Base-by-base conservation (phyloP, 2,329 filamentous ascomycete genomes). In the Trichoderma lentiforme region DNA sequence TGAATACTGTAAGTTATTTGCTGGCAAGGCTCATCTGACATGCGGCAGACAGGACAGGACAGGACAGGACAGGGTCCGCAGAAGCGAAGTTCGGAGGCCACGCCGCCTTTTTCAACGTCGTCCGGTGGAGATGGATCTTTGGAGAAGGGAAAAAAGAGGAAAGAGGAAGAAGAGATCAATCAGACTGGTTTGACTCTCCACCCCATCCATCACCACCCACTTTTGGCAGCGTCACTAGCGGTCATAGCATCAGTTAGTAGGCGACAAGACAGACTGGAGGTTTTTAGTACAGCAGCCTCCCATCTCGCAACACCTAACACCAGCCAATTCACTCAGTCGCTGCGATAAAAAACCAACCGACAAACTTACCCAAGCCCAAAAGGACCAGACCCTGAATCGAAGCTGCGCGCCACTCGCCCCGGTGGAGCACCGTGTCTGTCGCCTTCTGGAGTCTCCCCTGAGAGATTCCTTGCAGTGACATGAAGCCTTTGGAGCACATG, bases 301-400 rank as follows among this genome's bases (percentile, higher is more conserved):
- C 18, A 51, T 21, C 47, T 53, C 47, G n/a, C 47, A 21, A 53
- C 9, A 47, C 36, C 36, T 14, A 39, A 39, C 14, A n/a, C 39
- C 15, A 11, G 11, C 47, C 47, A 53, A 53, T 53, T 53, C 47
- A 24, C 47, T 36, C 34, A 14, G 4, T 53, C 47, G 5, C 47
- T 24, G 9, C n/a, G 36, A 39, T 43, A n/a, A 43, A 12, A 12
- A 53, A 12, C 21, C 11, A 21, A 21, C 47, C n/a, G 11, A 53
- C n/a, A 24, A 36, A 36, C 47, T 53, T 53, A 53, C 43, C 47
- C 39, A 43, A 43, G 15, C 15, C 39, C 7, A 43, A 39, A 39
- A 60, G 12, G 28, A 30, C 65, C 15, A 53, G 69, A 71, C 69
- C 69, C 69, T 71, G 70, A 71, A 71, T 71, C 21, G 32, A 56